Conservation (phyloP, 2,329 filamentous ascomycete species). For the Teratosphaeria destructans region DNA sequence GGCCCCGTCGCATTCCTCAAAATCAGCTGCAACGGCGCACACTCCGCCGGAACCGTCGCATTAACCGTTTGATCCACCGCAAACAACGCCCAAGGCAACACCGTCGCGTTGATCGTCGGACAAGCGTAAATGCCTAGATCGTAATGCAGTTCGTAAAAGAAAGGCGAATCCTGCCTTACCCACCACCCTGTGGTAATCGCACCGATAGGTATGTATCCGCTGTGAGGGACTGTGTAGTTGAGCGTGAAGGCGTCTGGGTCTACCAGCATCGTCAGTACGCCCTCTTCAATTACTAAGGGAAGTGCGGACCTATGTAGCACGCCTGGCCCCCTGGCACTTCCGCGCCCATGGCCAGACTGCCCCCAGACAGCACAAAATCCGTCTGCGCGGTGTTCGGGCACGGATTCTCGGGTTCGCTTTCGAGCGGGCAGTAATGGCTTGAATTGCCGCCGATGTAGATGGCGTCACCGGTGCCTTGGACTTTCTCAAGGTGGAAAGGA, state of each 20-base stretch:
- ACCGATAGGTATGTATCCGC: background rate
- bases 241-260: slow-evolving; percentile 11
- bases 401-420: slow-evolving; percentile 6
- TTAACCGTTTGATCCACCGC: slow-evolving; percentile 12
- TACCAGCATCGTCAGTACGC: background rate
- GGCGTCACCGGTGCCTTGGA: slow-evolving; percentile 12
- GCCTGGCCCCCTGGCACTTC: slow-evolving; percentile 18
- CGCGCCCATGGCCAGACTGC: slow-evolving; percentile 12
- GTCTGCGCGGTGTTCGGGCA: slow-evolving; percentile 19
- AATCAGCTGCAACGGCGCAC: slow-evolving; percentile 12
- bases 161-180: slow-evolving; percentile 10
- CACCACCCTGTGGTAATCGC: background rate
- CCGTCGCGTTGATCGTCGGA: background rate
- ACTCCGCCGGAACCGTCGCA: slow-evolving; percentile 9
- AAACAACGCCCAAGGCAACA: slow-evolving; percentile 2
- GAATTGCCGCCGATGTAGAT: slow-evolving; percentile 23
- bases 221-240: slow-evolving; percentile 9
- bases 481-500: background rate
- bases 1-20: slow-evolving; percentile 9
- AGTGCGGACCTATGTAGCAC: slow-evolving; percentile 2
- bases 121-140: background rate
- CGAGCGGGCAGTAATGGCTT: slow-evolving; percentile 21
- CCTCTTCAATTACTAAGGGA: background rate
- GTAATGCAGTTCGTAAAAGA: slow-evolving; percentile 3
- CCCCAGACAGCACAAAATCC: slow-evolving; percentile 9